Evolutionary conservation across 2,329 filamentous ascomycete species (phyloP).

Genomic region (Aureobasidium zeae): DNA sequence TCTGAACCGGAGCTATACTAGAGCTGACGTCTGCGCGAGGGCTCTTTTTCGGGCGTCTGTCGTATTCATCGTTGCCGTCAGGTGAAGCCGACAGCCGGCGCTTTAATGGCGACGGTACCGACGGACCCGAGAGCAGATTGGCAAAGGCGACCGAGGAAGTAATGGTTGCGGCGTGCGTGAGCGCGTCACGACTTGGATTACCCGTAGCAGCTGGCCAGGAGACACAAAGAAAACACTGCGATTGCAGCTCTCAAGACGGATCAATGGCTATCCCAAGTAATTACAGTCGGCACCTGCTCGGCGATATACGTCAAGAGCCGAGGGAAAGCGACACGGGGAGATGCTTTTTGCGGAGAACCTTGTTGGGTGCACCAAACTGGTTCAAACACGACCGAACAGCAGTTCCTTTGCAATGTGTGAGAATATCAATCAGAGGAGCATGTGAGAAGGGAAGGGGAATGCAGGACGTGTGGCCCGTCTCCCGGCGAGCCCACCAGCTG

Average conservation of each 20-base stretch:
- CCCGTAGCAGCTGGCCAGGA: background rate
- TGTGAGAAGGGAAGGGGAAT: background rate
- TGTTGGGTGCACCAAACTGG: too few species aligned
- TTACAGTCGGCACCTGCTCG: constrained; percentile 10
- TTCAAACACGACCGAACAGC: too few species aligned
- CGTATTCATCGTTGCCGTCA: constrained; percentile 13
- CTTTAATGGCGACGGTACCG: constrained; percentile 13
- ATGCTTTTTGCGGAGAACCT: too few species aligned
- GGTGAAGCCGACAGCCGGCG: constrained; percentile 12
- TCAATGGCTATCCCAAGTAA: constrained; percentile 3
- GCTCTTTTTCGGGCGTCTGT: constrained; percentile 11
- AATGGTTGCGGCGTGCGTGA: constrained; percentile 16
- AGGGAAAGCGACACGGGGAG: constrained; percentile 15
- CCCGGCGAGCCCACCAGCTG: too few species aligned
- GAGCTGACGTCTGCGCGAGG: constrained; percentile 8
- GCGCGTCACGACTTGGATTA: constrained; percentile 12
- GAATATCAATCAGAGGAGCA: too few species aligned
- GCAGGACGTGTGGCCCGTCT: constrained; percentile 2
- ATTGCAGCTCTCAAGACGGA: constrained; percentile 8
- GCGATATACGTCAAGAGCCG: constrained; percentile 11
- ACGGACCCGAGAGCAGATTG: constrained; percentile 15
- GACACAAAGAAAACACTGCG: constrained; percentile 2
- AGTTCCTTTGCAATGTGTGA: too few species aligned
- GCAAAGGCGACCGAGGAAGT: constrained; percentile 13
- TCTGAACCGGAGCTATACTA: background rate